phyloP scores from a whole-genome alignment of 371 early-diverging fungal species.

The Blakeslea trispora region DNA sequence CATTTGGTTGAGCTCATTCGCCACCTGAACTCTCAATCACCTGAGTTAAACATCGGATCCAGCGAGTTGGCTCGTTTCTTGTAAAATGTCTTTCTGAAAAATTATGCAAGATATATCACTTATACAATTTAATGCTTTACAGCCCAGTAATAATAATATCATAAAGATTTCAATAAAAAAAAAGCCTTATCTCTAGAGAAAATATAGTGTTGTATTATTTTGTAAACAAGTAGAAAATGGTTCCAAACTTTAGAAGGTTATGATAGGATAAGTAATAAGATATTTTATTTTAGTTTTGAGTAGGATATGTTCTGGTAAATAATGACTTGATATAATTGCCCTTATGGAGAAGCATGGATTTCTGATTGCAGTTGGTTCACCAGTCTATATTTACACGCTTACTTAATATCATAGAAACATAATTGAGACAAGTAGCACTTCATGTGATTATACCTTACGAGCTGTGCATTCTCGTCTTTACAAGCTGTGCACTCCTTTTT shows the following conservation, averaged over 20 bases:
- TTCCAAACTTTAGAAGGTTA: no score
- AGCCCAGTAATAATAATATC: no score
- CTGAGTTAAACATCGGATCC: constrained; percentile 37
- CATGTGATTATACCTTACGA: constrained; percentile 24
- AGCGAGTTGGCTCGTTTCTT: constrained; percentile 42
- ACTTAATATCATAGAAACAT: background rate
- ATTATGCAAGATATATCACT: no score
- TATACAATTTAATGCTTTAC: no score
- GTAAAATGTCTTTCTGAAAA: constrained; percentile 18
- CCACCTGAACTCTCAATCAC: constrained; percentile 48
- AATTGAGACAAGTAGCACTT: background rate
- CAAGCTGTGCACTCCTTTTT: constrained; percentile 27
- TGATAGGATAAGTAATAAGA: no score
- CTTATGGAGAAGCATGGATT: constrained; percentile 5
- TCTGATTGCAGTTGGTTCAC: constrained; percentile 42
- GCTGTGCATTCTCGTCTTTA: constrained; percentile 39
- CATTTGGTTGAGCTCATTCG: constrained; percentile 62
- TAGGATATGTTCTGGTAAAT: no score
- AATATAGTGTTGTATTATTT: no score
- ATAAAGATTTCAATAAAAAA: no score
- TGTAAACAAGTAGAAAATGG: no score
- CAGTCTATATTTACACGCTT: constrained; percentile 20
- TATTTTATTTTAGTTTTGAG: no score
- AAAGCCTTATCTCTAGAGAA: background rate
- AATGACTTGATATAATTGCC: no score